These are phyloP conservation scores for Peniophora sp. DNA, from an alignment of 1,284 basidiomycete genomes.

Conservation along the genomic window DNA sequence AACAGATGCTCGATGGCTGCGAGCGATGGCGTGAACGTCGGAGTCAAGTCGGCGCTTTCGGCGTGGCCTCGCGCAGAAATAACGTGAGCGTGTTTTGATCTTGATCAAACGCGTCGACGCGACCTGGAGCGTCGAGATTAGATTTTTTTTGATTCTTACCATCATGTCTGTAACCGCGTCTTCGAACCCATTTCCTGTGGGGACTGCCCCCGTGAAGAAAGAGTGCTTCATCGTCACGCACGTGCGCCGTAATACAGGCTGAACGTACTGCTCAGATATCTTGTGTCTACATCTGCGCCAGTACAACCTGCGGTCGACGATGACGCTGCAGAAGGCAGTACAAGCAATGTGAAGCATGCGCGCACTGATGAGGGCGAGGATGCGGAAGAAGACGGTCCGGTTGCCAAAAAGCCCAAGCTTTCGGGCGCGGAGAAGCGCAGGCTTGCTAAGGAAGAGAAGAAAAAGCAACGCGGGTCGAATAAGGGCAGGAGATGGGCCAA, in stretches of 20 bases:
- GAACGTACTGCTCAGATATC: constrained; percentile 36
- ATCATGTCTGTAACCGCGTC: neutral
- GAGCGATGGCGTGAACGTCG: neutral
- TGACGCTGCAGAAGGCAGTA: constrained; percentile 67
- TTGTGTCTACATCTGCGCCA: constrained; percentile 35
- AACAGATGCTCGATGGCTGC: neutral
- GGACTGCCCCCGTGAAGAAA: constrained; percentile 68
- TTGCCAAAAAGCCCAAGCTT: constrained; percentile 15
- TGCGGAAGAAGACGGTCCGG: constrained; percentile 16
- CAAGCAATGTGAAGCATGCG: constrained; percentile 28
- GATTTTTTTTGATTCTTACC: neutral
- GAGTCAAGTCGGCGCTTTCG: neutral
- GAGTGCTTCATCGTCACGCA: constrained; percentile 39
- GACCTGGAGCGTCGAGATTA: neutral
- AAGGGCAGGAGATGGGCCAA: constrained; percentile 70
- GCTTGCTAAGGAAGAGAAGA: constrained; percentile 55
- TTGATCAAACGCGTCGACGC: neutral
- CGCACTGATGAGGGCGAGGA: constrained; percentile 17
- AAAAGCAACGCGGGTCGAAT: constrained; percentile 69
- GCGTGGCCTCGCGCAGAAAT: neutral
- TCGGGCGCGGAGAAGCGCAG: constrained; percentile 33
- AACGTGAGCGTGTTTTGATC: neutral
- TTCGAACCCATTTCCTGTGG: constrained; percentile 24
- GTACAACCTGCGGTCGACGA: constrained; percentile 45
- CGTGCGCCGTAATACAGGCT: constrained; percentile 16